phyloP scores from a whole-genome alignment of 2,329 filamentous ascomycete species.

The Fusarium pseudonygamai region DNA sequence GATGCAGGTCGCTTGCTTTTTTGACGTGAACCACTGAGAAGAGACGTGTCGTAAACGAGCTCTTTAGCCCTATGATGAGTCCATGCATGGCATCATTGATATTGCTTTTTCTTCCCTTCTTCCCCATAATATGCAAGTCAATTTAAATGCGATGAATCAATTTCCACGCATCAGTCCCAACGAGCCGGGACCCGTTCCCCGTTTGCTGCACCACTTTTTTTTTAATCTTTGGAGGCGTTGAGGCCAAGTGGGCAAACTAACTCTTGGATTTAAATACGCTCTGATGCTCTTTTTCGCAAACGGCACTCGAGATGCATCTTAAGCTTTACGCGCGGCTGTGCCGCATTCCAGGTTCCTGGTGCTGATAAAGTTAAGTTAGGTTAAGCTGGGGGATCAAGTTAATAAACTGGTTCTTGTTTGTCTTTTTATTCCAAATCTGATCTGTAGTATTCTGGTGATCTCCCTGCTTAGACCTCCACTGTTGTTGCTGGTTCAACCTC shows the following conservation, averaged over 20 bases:
- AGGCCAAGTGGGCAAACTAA: neutral
- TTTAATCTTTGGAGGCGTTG: slow-evolving; percentile 1
- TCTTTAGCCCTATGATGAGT: neutral
- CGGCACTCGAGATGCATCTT: neutral
- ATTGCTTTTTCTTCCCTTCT: neutral
- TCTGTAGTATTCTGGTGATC: neutral
- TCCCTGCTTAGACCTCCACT: slow-evolving; percentile 14
- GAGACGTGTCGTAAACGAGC: slow-evolving; percentile 1
- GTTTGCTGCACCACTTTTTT: slow-evolving; percentile 3
- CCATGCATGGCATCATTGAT: neutral
- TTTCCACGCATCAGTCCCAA: slow-evolving; percentile 4
- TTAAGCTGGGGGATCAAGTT: neutral
- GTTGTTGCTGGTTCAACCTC: neutral
- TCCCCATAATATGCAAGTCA: neutral
- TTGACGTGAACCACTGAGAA: neutral
- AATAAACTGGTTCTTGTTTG: too few species aligned
- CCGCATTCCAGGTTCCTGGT: slow-evolving; percentile 18
- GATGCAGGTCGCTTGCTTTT: neutral
- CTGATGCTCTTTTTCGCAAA: slow-evolving; percentile 2
- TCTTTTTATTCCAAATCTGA: slow-evolving; percentile 1
- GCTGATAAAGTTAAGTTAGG: neutral
- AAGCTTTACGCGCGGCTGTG: neutral
- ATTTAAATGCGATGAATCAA: slow-evolving; percentile 8
- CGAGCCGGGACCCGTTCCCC: slow-evolving; percentile 14
- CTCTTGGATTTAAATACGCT: too few species aligned